Percentiles rank a stretch among this genome's conserved stretches.
Conservation (phyloP, 176 grass and related monocot genomes). For the Leersia perrieri region DNA sequence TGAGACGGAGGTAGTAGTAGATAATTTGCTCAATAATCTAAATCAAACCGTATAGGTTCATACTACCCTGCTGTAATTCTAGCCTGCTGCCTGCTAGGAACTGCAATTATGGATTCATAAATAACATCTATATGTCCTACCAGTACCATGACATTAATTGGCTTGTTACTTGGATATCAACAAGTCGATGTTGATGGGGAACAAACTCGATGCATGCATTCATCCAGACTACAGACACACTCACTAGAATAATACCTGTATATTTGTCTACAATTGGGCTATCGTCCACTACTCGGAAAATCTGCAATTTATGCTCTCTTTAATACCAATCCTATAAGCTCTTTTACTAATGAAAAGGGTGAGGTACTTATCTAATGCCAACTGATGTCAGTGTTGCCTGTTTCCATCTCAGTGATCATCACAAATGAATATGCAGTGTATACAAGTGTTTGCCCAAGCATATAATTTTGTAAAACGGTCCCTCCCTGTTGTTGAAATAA, state of each 20-base stretch:
- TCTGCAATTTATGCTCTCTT: background rate
- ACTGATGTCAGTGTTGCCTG: background rate
- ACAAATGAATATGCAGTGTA: background rate
- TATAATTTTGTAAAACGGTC: background rate
- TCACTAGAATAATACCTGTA: background rate
- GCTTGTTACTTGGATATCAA: constrained; percentile 8
- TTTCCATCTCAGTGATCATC: background rate
- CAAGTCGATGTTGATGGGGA: background rate
- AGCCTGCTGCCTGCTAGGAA: too few relatives aligned
- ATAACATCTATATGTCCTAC: background rate
- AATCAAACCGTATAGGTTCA: constrained; percentile 30
- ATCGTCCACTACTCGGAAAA: background rate
- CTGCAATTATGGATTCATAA: background rate
- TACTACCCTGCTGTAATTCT: background rate
- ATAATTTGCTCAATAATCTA: too few relatives aligned
- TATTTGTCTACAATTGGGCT: background rate
- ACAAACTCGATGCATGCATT: background rate
- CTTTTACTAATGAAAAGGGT: constrained; percentile 9
- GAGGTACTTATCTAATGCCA: background rate
- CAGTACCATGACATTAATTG: constrained; percentile 13
- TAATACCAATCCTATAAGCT: background rate
- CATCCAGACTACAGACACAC: background rate
- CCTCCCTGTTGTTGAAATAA: background rate
- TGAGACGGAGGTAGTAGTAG: too few relatives aligned
- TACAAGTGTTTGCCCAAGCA: background rate